Base-by-base conservation (phyloP, 1,139 yeast genomes). In the Yamadazyma oceani region DNA sequence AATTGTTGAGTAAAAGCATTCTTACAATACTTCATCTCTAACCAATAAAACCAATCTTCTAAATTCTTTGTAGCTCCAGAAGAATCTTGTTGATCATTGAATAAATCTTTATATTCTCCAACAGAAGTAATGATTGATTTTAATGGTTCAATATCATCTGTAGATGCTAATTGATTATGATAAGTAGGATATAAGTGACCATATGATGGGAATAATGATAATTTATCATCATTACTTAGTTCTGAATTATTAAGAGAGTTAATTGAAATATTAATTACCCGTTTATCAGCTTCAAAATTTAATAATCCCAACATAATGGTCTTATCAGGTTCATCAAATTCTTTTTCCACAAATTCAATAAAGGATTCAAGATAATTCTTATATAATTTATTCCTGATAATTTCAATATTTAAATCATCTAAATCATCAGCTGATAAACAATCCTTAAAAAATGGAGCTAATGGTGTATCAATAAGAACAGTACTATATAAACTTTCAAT, bases 1-100 rank as follows among this genome's bases (percentile, higher is more conserved):
- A 94, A 94, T 61, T 92, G 98, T 64, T 92, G 98, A 27, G 98
- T 89, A 62, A 94, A 89, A 0, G 97, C 96, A 58, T 85, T 82
- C 55, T 81, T 85, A 65, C 97, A 90, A 46, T 86, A 73, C 51
- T 85, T 84, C 96, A 94, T 90, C 62, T 92, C 98, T 51, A 83
- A 73, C 53, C 81, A 82, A 61, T 92, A 94, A 57, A 94, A 89
- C 69, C 89, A 94, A 64, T 94, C 98, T 60, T 92, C 98, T 42
- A 94, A 66, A 45, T 83, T 78, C 56, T 81, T 65, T 19, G 62
- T 50, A 5, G 59, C 80, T 5, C 62, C 82, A 43, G 77, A 71
- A 42, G 61, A 60, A 60, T 69, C 58, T 62, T 57, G 48, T 36
- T 75, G 71, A 49, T 85, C 95, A 38, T 51, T 60, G 59, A 90